Evolutionary conservation across 2,329 filamentous ascomycete species (phyloP).

Genomic region (Alternaria triticina): DNA sequence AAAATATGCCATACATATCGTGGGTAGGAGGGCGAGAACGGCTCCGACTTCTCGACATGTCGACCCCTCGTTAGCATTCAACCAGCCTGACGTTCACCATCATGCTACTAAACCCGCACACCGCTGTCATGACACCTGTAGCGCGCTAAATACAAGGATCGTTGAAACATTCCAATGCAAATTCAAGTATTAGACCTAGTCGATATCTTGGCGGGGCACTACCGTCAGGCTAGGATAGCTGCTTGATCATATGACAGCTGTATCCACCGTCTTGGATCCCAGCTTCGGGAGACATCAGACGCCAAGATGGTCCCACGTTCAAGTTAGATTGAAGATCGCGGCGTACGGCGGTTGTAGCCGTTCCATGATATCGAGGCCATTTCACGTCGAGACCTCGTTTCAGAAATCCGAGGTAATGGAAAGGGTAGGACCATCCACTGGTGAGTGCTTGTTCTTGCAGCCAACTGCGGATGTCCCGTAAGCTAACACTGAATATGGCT

Average conservation of each 20-base stretch:
- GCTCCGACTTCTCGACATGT: neutral
- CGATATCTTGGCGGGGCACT: constrained; percentile 31
- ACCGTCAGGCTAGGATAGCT: constrained; percentile 26
- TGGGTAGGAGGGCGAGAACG: neutral
- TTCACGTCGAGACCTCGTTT: constrained; percentile 30
- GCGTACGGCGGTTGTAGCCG: constrained; percentile 13
- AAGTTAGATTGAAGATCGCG: constrained; percentile 7
- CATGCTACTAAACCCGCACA: constrained; percentile 7
- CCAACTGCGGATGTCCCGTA: constrained; percentile 10
- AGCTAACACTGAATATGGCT: constrained; percentile 16
- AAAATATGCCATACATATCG: neutral
- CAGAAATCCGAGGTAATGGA: constrained; percentile 31
- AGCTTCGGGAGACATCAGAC: constrained; percentile 25
- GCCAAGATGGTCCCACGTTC: constrained; percentile 18
- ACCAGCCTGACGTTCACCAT: neutral
- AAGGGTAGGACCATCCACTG: constrained; percentile 11
- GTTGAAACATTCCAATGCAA: constrained; percentile 23
- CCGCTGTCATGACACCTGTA: constrained; percentile 16
- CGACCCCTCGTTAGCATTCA: neutral
- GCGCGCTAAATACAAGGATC: constrained; percentile 8
- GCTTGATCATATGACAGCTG: constrained; percentile 43
- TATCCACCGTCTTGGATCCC: constrained; percentile 35
- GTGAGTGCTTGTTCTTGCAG: constrained; percentile 18
- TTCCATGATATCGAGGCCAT: constrained; percentile 10
- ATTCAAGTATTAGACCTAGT: constrained; percentile 21